Evolutionary conservation across 371 early-diverging fungal genomes (phyloP), one percentile per base, ranked within the genome.

Genomic region (Lichtheimia corymbifera): DNA sequence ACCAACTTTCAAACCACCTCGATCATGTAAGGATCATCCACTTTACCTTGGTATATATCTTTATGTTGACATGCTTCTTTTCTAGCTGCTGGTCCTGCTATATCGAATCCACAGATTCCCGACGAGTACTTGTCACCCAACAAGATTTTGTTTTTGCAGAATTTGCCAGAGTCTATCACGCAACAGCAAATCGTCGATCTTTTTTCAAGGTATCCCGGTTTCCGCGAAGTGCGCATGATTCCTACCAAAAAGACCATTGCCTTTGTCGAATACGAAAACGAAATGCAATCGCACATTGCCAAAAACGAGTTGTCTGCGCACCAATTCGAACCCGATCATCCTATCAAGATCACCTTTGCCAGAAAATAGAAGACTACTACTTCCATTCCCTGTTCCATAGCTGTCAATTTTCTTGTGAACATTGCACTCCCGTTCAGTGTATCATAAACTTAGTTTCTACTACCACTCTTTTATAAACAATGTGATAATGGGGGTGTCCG

Each of bases 181-280:
- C 86, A 82, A 22, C 76, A 81, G 6, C 78, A 82, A 59, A 73
- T 93, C 49, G 69, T 79, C 9, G 83, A 85, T 1, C 76, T 92
- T 30, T 93, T 93, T 73, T 83, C 86, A 65, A 55, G 76, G 50
- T 89, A 90, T 71, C 80, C 87, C 43, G 98, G 98, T 5, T 97
- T 95, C 83, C 89, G 82, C 65, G 97, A 95, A 71, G 91, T 96
- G 15, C 92, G 98, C 67, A 81, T 88, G 68, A 88, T 96, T 15
- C 93, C 97, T 12, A 91, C 91, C 50, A 90, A 89, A 65, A 75
- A 82, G 57, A 91, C 87, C 6, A 91, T 97, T 72, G 97, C 96
- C 0, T 98, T 97, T 83, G 95, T 96, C 24, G 98, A 98, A 72
- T 98, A 94, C 71, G 91, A 91, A 54, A 89, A 80, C 27, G 91